Evolutionary conservation across 352 stramenopile species (phyloP), one percentile per base, ranked within the genome.

Genomic region (Globisporangium megalacanthum): DNA sequence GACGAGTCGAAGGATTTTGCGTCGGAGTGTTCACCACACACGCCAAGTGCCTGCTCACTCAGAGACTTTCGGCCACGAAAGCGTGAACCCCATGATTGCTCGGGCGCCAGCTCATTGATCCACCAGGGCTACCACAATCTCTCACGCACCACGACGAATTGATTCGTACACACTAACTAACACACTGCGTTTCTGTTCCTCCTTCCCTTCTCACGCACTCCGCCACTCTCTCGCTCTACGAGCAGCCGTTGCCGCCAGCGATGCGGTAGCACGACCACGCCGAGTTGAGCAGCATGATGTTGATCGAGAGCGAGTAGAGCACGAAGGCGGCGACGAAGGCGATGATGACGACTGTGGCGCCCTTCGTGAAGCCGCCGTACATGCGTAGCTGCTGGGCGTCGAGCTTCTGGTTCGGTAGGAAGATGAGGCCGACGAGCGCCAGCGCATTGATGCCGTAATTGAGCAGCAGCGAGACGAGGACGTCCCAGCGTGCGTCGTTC

Each of bases 321-420:
- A 86, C 72, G 15, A 86, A 39, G 1, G 61, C 9, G 4, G 53
- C 17, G 0, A 58, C 50, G 48, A 80, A 77, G 0, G 55, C 58
- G 8, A 81, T 63, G 19, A 87, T 69, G 0, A 58, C 61, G 29
- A 56, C 56, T 45, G 65, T 76, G 13, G 70, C 72, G 42, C 62
- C 60, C 48, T 65, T 65, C 10, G 75, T 88, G 54, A 84, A 90
- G 22, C 80, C 78, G 13, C 78, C 78, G 53, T 85, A 87, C 65
- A 79, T 82, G 31, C 74, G 80, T 33, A 87, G 53, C 51, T 87
- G 77, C 66, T 90, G 80, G 11, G 77, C 74, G 44, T 88, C 80
- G 0, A 87, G 70, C 61, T 90, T 90, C 60, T 90, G 80, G 53
- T 53, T 65, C 20, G 60, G 60, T 29, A 77, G 56, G 55, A 75